Conservation (phyloP, 371 early-diverging fungal species). For the Furculomyces boomerangus region DNA sequence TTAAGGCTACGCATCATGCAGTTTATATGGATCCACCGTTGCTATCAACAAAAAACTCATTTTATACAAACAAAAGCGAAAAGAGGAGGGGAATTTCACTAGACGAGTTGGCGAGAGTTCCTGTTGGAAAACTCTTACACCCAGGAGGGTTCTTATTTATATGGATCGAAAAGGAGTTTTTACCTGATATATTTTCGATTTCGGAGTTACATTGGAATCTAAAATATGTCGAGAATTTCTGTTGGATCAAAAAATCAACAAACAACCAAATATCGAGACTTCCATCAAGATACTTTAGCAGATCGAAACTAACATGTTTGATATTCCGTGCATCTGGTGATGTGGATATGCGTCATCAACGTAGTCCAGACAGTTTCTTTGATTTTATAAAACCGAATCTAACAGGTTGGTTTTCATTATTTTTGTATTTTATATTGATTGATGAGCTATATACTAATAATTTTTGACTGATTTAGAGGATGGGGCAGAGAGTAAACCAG, state of each 20-base stretch:
- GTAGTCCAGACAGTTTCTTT: slow-evolving; percentile 83
- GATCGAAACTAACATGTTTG: slow-evolving; percentile 65
- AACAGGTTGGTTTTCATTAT: slow-evolving; percentile 5
- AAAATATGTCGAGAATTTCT: slow-evolving; percentile 87
- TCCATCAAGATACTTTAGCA: slow-evolving; percentile 49
- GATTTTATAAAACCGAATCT: slow-evolving; percentile 64
- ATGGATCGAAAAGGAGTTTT: slow-evolving; percentile 77
- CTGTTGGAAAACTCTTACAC: slow-evolving; percentile 29
- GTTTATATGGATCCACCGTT: slow-evolving; percentile 86
- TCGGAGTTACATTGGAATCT: slow-evolving; percentile 60
- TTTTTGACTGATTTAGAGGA: slow-evolving; percentile 21
- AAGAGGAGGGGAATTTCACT: not conserved
- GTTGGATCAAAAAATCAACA: slow-evolving; percentile 70
- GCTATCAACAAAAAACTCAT: slow-evolving; percentile 3
- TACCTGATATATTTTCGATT: slow-evolving; percentile 53
- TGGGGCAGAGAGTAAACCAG: slow-evolving; percentile 56
- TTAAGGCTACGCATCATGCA: slow-evolving; percentile 52
- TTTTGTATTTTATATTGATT: not conserved
- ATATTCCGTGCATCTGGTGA: slow-evolving; percentile 78
- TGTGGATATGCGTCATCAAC: slow-evolving; percentile 75
- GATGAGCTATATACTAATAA: not conserved
- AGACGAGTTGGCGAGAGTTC: slow-evolving; percentile 4
- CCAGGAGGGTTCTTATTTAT: slow-evolving; percentile 72
- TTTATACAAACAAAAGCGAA: slow-evolving; percentile 8
- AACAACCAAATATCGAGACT: slow-evolving; percentile 61